These are phyloP conservation scores for Cnidoscolus chayamansa DNA, from an alignment of 441 rosid genomes.

Conservation along the genomic window DNA sequence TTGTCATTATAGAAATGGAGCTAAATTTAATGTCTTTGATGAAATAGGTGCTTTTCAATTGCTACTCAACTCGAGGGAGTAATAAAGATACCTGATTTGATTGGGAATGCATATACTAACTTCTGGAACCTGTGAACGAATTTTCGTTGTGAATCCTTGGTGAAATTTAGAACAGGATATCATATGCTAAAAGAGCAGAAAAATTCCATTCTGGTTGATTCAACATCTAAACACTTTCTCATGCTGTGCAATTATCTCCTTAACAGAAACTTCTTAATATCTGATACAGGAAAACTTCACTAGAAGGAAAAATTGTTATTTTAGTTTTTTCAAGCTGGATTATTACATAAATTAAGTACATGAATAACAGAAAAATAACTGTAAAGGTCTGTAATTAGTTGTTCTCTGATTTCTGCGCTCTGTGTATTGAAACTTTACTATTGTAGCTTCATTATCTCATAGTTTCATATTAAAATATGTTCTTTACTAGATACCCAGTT, in stretches of 20 bases:
- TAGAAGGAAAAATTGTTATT: neutral
- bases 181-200: neutral
- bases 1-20: neutral
- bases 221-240: neutral
- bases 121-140: neutral
- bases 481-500: slow-evolving; percentile 76
- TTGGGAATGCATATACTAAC: neutral
- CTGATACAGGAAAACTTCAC: neutral
- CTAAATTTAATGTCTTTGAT: neutral
- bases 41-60: neutral
- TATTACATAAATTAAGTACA: neutral
- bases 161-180: neutral
- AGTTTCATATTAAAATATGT: slow-evolving; percentile 31
- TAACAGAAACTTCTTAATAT: neutral
- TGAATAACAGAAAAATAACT: neutral
- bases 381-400: neutral
- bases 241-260: neutral
- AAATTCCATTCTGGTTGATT: neutral
- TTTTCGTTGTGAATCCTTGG: neutral
- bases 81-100: neutral
- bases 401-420: neutral
- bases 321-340: neutral
- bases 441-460: neutral
- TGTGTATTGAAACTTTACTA: neutral
- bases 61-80: neutral